These are phyloP conservation scores for Tetracentron sinense DNA, from an alignment of 164 flowering plant species.

Conservation along the genomic window DNA sequence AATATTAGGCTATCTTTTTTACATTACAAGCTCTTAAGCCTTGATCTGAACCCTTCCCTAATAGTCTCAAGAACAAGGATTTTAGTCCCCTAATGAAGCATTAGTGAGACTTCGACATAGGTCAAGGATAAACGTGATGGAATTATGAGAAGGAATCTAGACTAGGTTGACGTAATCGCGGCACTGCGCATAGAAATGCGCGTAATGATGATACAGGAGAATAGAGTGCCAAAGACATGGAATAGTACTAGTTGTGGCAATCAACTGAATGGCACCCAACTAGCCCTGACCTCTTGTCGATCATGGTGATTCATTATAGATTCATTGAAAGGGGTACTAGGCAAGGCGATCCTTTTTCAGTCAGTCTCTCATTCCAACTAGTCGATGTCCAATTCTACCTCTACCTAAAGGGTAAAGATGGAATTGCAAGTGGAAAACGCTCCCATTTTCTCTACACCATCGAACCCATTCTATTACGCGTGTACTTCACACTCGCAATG, in stretches of 20 bases:
- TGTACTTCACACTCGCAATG: too few species aligned
- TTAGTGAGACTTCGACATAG: background rate
- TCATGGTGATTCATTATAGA: background rate
- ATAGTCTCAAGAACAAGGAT: background rate
- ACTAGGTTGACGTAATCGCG: slow-evolving; percentile 1
- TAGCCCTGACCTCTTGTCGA: background rate
- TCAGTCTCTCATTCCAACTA: background rate
- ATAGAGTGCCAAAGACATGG: background rate
- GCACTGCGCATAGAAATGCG: slow-evolving; percentile 1
- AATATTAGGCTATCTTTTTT: too few species aligned
- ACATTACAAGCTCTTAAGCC: too few species aligned
- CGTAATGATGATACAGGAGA: slow-evolving; percentile 2
- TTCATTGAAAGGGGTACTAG: background rate
- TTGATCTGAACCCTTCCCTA: too few species aligned
- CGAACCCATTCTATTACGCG: background rate
- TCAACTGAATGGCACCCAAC: background rate
- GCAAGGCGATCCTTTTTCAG: slow-evolving; percentile 2
- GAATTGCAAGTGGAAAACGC: background rate
- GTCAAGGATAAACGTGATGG: background rate
- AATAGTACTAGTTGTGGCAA: background rate
- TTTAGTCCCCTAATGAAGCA: background rate
- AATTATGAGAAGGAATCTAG: background rate
- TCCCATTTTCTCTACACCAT: background rate
- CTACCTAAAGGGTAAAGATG: background rate
- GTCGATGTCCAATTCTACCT: background rate